Evolutionary conservation across 1,284 basidiomycete species (phyloP).

Genomic region (Laetiporus sulphureus): DNA sequence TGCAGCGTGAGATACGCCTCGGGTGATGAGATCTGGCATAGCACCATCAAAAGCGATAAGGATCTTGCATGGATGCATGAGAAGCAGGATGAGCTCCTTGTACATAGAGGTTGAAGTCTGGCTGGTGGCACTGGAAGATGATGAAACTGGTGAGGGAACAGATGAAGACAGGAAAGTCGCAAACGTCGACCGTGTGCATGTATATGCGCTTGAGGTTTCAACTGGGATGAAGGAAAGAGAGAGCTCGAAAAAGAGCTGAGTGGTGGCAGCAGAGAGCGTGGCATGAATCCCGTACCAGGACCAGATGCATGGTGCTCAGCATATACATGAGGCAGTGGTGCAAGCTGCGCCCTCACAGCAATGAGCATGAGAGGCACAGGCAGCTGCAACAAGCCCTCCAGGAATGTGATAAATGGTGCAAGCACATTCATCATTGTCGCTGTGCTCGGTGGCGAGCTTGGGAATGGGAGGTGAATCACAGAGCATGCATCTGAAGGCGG

Average conservation of each 20-base stretch:
- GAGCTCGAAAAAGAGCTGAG: conserved; percentile 23
- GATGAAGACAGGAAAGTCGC: conserved; percentile 24
- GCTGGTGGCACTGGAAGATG: conserved; percentile 14
- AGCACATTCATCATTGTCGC: conserved; percentile 42
- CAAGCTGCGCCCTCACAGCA: conserved; percentile 13
- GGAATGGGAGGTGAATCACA: conserved; percentile 69
- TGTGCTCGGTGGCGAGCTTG: conserved; percentile 50
- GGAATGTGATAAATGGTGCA: conserved; percentile 51
- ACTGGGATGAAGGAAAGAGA: conserved; percentile 20
- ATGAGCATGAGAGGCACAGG: conserved; percentile 16
- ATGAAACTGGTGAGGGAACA: conserved; percentile 20
- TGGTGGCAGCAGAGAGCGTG: conserved; percentile 24
- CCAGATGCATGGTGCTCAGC: conserved; percentile 4
- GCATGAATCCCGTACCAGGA: conserved; percentile 16
- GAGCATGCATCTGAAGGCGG: conserved; percentile 65
- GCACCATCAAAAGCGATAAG: conserved; percentile 83
- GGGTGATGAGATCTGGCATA: conserved; percentile 63
- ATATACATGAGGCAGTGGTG: conserved; percentile 11
- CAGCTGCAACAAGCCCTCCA: conserved; percentile 53
- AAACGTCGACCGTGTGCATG: conserved; percentile 25
- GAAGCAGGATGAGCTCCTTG: conserved; percentile 4
- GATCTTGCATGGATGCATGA: conserved; percentile 58
- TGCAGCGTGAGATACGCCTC: conserved; percentile 89
- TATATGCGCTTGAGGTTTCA: conserved; percentile 15
- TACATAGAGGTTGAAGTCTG: neutral